Base-by-base conservation (phyloP, 2,329 filamentous ascomycete genomes). In the Phaeophleospora eucalypticola region DNA sequence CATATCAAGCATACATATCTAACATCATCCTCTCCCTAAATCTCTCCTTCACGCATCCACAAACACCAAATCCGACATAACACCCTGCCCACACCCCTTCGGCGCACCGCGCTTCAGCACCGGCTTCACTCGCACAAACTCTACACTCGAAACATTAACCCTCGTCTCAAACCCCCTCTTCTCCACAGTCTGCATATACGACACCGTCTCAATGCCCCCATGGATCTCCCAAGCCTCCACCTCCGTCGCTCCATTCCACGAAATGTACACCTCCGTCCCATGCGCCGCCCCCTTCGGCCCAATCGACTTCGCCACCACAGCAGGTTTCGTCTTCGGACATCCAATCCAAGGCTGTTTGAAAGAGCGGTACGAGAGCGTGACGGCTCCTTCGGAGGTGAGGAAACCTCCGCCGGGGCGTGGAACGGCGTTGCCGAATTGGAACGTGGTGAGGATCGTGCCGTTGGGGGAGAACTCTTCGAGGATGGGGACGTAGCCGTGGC, bases 191-290 rank as follows among this genome's bases (percentile, higher is more conserved):
- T 41, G 15, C 2, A 57, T 52, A 17, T 37, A 19, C 12, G 33
- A 37, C 27, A 52, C 42, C n/a, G 24, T 46, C 33, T 41, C 47
- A n/a, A 46, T 48, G 4, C 55, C 53, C 14, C 48, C 57, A 15
- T 58, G 62, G 1, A 68, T 35, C 1, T 68, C 61, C 77, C 77
- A 74, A 1, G 48, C 53, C 4, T 53, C 49, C 16, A 73, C 63
- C 36, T 73, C 70, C 0, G 72, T 74, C 0, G 70, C 71, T 1
- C 71, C 71, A 45, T 74, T 74, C 72, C 71, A 74, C 12, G 71
- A 77, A 1, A 79, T 73, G 55, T 76, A 80, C 1, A 68, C 52
- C 4, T 64, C 62, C 12, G 45, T 47, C 4, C 43, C 45, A 3
- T 34, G 4, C 3, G 41, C 16, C 2, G 17, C 42, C 4, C 43